Base-by-base conservation (phyloP, 176 grass and related monocot genomes). In the Aegilops sharonensis region DNA sequence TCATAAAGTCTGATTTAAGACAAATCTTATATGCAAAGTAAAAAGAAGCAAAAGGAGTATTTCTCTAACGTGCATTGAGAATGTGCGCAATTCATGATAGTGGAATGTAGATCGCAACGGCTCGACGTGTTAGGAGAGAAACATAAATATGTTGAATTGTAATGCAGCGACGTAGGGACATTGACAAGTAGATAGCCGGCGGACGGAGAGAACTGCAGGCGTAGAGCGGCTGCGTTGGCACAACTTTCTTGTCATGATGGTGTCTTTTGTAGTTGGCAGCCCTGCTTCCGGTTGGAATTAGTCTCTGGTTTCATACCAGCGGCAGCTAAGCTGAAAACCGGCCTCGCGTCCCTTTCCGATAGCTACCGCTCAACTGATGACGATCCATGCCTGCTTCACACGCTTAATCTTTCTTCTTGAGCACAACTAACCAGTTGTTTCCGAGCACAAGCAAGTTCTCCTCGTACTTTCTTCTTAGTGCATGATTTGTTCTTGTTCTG, bases 281-380 rank as follows among this genome's bases (percentile, higher is more conserved):
- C 54, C 34, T 24, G 69, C 21, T 54, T 42, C 43, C 23, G 78
- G 20, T 82, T 63, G 40, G 78, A 90, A 90, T 79, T 25, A 83
- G 74, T 76, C 70, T 37, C 60, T 36, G 15, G 31, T 66, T 34
- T 77, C 78, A 84, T 79, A 60, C 80, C 75, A 75, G 65, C 84
- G 83, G 88, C 30, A 75, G 24, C 72, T 75, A 24, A 59, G 56
- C 56, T 37, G 72, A 84, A 82, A 82, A 75, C 75, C 43, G 67
- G 35, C 75, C 48, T 48, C 59, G 37, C 21, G 85, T 87, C 85
- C 78, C 66, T 84, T 48, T 84, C 80, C 6, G 81, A 91, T 39
- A 80, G 76, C 81, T 31, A 63, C 89, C 3, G 15, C 10, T 75
- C 61, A 87, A 68, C 85, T n/a, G 74, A 75, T 76, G 15, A 20